Percentiles rank a stretch among this genome's conserved stretches.
These are phyloP conservation scores for Erodium maritimum DNA, from an alignment of 345 rosid genomes.

Conservation along the genomic window DNA sequence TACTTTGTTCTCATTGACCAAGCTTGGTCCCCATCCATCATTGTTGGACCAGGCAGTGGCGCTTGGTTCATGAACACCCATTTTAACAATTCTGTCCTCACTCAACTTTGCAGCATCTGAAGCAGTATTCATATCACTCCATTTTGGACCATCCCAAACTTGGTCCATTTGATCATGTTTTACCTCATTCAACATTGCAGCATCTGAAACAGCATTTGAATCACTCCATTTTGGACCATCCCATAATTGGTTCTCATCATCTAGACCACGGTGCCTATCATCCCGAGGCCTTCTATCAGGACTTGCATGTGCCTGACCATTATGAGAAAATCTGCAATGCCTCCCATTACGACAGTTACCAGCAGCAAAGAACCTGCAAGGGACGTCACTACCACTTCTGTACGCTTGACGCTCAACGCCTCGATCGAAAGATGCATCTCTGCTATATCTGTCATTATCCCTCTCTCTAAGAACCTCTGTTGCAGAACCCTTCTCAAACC, in stretches of 20 bases:
- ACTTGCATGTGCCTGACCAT: slow-evolving; percentile 27
- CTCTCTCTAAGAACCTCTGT: slow-evolving; percentile 29
- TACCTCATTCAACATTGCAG: slow-evolving; percentile 21
- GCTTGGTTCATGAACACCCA: slow-evolving; percentile 19
- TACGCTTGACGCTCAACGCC: slow-evolving; percentile 32
- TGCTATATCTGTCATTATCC: slow-evolving; percentile 33
- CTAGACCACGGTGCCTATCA: slow-evolving; percentile 23
- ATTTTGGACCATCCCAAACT: slow-evolving; percentile 27
- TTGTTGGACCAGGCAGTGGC: slow-evolving; percentile 23
- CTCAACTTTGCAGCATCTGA: slow-evolving; percentile 23
- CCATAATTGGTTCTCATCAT: slow-evolving; percentile 25
- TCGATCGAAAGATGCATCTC: slow-evolving; percentile 27
- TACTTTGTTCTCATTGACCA: slow-evolving; percentile 13
- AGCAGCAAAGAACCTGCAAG: slow-evolving; percentile 71
- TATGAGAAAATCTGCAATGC: slow-evolving; percentile 72
- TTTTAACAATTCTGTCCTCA: slow-evolving; percentile 7
- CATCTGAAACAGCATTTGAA: slow-evolving; percentile 18
- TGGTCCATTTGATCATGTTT: slow-evolving; percentile 25
- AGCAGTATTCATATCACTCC: slow-evolving; percentile 20
- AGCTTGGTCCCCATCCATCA: slow-evolving; percentile 22
- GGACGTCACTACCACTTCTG: slow-evolving; percentile 35
- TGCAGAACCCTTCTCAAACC: slow-evolving; percentile 18
- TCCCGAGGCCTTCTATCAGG: slow-evolving; percentile 45
- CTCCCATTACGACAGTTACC: slow-evolving; percentile 82
- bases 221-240: slow-evolving; percentile 32